Conservation (phyloP, 345 rosid species). For the Eutrema japonicum region DNA sequence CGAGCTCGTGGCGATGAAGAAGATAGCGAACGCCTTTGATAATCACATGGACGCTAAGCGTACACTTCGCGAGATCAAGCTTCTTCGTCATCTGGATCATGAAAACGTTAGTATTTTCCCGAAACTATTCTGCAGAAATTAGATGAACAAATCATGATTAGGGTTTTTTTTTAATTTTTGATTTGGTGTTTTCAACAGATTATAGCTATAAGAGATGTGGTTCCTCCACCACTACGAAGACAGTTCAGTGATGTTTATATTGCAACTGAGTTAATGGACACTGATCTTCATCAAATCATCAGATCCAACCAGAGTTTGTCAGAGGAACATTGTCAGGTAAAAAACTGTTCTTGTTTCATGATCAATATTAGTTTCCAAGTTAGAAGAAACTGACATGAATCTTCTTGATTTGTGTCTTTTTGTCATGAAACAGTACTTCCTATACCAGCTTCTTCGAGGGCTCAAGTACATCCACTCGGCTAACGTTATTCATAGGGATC, state of each 20-base stretch:
- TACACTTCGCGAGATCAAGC: slow-evolving; percentile 96
- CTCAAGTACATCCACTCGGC: slow-evolving; percentile 97
- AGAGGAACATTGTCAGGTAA: slow-evolving; percentile 98
- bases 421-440: slow-evolving; percentile 69
- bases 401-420: background rate
- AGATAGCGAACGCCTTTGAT: slow-evolving; percentile 94
- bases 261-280: slow-evolving; percentile 88
- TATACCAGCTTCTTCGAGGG: slow-evolving; percentile 94
- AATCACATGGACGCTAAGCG: slow-evolving; percentile 98
- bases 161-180: no score
- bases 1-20: slow-evolving; percentile 95
- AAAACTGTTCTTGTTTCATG: background rate
- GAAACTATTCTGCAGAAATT: slow-evolving; percentile 1
- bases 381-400: slow-evolving; percentile 3
- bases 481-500: slow-evolving; percentile 88
- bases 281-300: slow-evolving; percentile 94
- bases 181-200: slow-evolving; percentile 55
- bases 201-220: slow-evolving; percentile 74
- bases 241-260: slow-evolving; percentile 90
- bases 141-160: slow-evolving; percentile 17
- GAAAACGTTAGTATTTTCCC: slow-evolving; percentile 66
- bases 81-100: slow-evolving; percentile 94
- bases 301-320: slow-evolving; percentile 86
- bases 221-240: slow-evolving; percentile 87
- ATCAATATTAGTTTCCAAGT: background rate